Conservation (phyloP, 768 basidiomycete species). For the Coprinopsis marcescibilis region DNA sequence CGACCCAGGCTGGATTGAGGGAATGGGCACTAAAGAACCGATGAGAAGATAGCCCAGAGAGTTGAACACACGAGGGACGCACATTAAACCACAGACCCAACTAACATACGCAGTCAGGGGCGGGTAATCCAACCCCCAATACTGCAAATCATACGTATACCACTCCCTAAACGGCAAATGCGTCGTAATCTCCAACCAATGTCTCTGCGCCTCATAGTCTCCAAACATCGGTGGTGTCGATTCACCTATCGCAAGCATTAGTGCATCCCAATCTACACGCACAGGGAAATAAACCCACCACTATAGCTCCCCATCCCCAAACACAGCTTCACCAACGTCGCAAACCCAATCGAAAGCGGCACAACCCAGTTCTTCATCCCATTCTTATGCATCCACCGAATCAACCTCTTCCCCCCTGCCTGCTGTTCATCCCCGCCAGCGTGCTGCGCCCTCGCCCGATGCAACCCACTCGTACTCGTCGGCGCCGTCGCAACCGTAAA, state of each 20-base stretch:
- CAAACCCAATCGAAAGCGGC: slow-evolving; percentile 46
- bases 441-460: slow-evolving; percentile 2
- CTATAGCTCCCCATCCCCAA: slow-evolving; percentile 79
- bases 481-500: background rate
- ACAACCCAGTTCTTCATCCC: slow-evolving; percentile 56
- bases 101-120: slow-evolving; percentile 88
- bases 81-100: slow-evolving; percentile 78
- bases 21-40: slow-evolving; percentile 24
- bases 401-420: slow-evolving; percentile 53
- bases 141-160: slow-evolving; percentile 85
- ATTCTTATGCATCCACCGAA: slow-evolving; percentile 76
- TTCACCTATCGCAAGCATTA: slow-evolving; percentile 41
- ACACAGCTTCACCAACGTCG: slow-evolving; percentile 58
- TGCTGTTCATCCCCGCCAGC: slow-evolving; percentile 20
- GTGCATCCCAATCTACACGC: background rate
- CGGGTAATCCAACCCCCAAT: slow-evolving; percentile 96
- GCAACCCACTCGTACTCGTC: slow-evolving; percentile 1
- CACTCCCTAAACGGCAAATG: slow-evolving; percentile 72
- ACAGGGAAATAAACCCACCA: slow-evolving; percentile 41
- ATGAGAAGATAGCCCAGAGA: background rate
- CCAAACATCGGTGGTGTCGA: slow-evolving; percentile 79
- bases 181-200: slow-evolving; percentile 90
- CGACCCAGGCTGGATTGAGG: slow-evolving; percentile 63
- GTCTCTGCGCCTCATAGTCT: slow-evolving; percentile 90
- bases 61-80: slow-evolving; percentile 21